These are phyloP conservation scores for Wickerhamomyces subpelliculosus DNA, from an alignment of 805 yeast species.

Conservation along the genomic window DNA sequence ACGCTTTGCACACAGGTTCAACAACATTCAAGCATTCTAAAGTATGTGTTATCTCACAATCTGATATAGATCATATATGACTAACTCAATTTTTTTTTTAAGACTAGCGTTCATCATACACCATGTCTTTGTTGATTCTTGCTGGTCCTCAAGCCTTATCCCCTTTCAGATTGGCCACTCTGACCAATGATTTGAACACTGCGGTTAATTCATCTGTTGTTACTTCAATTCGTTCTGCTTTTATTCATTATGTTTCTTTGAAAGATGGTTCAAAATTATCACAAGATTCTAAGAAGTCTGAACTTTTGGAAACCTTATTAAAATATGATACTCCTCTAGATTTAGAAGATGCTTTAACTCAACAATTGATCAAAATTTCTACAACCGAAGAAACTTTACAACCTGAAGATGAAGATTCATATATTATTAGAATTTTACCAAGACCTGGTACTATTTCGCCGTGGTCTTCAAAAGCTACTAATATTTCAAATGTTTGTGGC, in stretches of 20 bases:
- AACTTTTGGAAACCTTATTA: slow-evolving; percentile 54
- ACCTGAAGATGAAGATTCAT: slow-evolving; percentile 35
- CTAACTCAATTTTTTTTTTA: not conserved
- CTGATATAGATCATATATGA: not conserved
- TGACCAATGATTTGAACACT: slow-evolving; percentile 66
- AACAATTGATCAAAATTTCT: slow-evolving; percentile 32
- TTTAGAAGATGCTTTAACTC: slow-evolving; percentile 35
- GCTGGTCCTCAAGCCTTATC: slow-evolving; percentile 93
- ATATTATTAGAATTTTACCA: slow-evolving; percentile 74
- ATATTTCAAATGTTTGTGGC: slow-evolving; percentile 86
- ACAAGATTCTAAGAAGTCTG: slow-evolving; percentile 29
- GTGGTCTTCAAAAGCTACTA: slow-evolving; percentile 98
- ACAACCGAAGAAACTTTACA: slow-evolving; percentile 23
- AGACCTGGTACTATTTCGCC: slow-evolving; percentile 96
- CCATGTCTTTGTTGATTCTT: slow-evolving; percentile 43
- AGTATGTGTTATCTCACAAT: not conserved
- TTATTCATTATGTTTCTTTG: slow-evolving; percentile 73
- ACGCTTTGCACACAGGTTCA: too few species aligned
- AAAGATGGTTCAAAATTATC: slow-evolving; percentile 23
- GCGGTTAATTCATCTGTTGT: slow-evolving; percentile 61
- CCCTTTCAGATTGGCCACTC: slow-evolving; percentile 69
- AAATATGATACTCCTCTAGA: slow-evolving; percentile 70
- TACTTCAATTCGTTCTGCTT: slow-evolving; percentile 63
- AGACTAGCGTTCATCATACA: not conserved
- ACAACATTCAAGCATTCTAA: too few species aligned